Percentiles rank a stretch among this genome's conserved stretches.
Conservation (phyloP, 1,139 yeast species). For the Geotrichum klebahnii region DNA sequence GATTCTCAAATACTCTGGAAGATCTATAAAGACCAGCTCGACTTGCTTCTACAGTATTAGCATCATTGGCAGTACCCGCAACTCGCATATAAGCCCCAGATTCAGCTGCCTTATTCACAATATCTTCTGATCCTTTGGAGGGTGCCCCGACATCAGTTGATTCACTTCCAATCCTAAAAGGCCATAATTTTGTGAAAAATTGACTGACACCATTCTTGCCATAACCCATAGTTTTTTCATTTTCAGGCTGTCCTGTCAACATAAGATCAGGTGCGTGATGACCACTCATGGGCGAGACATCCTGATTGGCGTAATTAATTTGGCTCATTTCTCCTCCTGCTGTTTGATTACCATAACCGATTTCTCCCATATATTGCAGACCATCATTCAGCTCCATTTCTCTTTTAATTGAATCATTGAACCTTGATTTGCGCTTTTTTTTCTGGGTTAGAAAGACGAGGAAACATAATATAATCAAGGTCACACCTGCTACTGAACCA, state of each 20-base stretch:
- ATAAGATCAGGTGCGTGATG: slow-evolving; percentile 18
- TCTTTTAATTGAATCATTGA: not conserved
- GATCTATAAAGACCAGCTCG: not conserved
- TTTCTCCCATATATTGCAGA: not conserved
- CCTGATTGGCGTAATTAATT: slow-evolving; percentile 1
- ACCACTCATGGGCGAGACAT: slow-evolving; percentile 18
- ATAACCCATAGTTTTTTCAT: too few species aligned
- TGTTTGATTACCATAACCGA: not conserved
- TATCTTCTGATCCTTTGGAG: not conserved
- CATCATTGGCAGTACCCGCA: too few species aligned
- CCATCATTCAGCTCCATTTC: not conserved
- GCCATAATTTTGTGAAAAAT: slow-evolving; percentile 2
- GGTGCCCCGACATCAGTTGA: not conserved
- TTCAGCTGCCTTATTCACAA: not conserved
- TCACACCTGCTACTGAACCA: slow-evolving; percentile 44
- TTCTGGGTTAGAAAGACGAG: slow-evolving; percentile 24
- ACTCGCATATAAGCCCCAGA: too few species aligned
- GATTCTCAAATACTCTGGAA: too few species aligned
- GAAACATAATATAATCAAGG: slow-evolving; percentile 31
- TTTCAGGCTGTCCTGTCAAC: slow-evolving; percentile 8
- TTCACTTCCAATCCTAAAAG: not conserved
- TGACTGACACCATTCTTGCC: not conserved
- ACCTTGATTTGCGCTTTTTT: slow-evolving; percentile 14
- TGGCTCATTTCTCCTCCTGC: not conserved
- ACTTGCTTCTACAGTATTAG: not conserved